These are phyloP conservation scores for Blastocystis sp. DNA, from an alignment of 352 stramenopile genomes.

Conservation along the genomic window DNA sequence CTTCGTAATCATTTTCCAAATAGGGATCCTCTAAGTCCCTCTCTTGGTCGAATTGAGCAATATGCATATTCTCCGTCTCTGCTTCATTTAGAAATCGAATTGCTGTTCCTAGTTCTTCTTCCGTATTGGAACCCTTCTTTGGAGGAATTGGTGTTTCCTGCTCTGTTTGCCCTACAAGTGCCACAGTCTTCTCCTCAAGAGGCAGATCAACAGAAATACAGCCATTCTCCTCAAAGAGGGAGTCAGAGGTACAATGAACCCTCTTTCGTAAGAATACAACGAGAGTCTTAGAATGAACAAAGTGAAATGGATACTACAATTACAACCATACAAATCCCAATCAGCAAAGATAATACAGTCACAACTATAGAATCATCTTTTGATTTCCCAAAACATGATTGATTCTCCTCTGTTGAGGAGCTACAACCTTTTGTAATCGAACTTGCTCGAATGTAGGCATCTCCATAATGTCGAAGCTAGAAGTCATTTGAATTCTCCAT, in stretches of 20 bases:
- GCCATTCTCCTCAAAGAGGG: background rate
- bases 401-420: background rate
- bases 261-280: background rate
- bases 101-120: background rate
- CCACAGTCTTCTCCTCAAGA: conserved; percentile 5
- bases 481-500: background rate
- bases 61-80: background rate
- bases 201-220: background rate
- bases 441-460: background rate
- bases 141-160: background rate
- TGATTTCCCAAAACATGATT: background rate
- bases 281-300: background rate
- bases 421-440: conserved; percentile 39
- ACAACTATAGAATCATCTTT: background rate
- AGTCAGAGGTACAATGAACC: background rate
- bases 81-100: background rate
- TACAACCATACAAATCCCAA: background rate
- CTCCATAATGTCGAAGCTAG: conserved; percentile 20
- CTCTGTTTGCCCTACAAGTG: background rate
- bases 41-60: background rate
- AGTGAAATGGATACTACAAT: background rate
- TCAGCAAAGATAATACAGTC: background rate
- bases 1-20: conserved; percentile 35
- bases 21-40: background rate
- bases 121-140: background rate